Conservation (phyloP, 1,284 basidiomycete species). For the Boletus smithii region DNA sequence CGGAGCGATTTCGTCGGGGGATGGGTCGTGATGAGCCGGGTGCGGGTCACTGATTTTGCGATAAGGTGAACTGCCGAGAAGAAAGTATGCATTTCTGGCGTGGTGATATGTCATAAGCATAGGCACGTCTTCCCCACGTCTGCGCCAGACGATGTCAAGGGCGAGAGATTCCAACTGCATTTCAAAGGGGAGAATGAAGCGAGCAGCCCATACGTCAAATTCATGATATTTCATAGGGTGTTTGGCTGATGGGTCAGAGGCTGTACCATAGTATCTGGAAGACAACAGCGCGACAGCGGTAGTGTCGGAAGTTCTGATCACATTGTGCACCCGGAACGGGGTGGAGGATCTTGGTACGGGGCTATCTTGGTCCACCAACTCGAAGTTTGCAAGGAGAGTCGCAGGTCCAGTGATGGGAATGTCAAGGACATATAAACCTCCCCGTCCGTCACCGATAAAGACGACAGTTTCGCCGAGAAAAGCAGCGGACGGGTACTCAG, state of each 20-base stretch:
- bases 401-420: slow-evolving; percentile 36
- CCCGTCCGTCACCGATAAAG: slow-evolving; percentile 72
- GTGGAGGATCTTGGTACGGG: slow-evolving; percentile 22
- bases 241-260: slow-evolving; percentile 14
- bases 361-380: slow-evolving; percentile 38
- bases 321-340: slow-evolving; percentile 62
- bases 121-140: slow-evolving; percentile 70
- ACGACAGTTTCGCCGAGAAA: slow-evolving; percentile 52
- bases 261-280: slow-evolving; percentile 45
- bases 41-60: slow-evolving; percentile 35
- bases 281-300: slow-evolving; percentile 50
- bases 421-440: slow-evolving; percentile 60
- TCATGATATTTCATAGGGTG: slow-evolving; percentile 29
- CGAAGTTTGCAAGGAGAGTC: slow-evolving; percentile 53
- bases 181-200: slow-evolving; percentile 45
- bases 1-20: slow-evolving; percentile 60
- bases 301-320: slow-evolving; percentile 38
- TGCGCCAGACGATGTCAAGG: slow-evolving; percentile 62
- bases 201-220: slow-evolving; percentile 64
- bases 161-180: slow-evolving; percentile 32
- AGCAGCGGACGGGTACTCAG: slow-evolving; percentile 76
- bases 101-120: slow-evolving; percentile 53
- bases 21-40: slow-evolving; percentile 48
- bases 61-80: slow-evolving; percentile 59
- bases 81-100: slow-evolving; percentile 45